phyloP scores from a whole-genome alignment of 1,139 yeast species.

The Blastobotrys persicus region DNA sequence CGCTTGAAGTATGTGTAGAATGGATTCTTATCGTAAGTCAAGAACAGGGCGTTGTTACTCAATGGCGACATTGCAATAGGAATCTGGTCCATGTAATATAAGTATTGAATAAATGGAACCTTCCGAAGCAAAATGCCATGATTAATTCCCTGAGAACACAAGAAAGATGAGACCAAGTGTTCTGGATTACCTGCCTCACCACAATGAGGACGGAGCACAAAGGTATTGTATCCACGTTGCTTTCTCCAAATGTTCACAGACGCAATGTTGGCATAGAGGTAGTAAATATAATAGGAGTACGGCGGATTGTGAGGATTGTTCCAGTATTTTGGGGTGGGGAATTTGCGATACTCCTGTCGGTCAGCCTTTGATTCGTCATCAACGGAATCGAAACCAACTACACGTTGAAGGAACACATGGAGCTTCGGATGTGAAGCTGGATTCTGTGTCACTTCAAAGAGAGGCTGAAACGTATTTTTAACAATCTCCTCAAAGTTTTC shows the following conservation, averaged over 20 bases:
- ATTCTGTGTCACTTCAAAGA: conserved; percentile 83
- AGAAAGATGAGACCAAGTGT: conserved; percentile 85
- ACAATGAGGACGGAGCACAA: conserved; percentile 93
- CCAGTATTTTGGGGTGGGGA: conserved; percentile 85
- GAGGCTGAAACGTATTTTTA: conserved; percentile 78
- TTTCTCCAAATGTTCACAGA: conserved; percentile 81
- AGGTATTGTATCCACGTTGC: conserved; percentile 73
- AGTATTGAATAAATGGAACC: conserved; percentile 89
- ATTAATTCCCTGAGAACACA: conserved; percentile 87
- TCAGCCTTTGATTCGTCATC: conserved; percentile 96
- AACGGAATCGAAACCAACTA: conserved; percentile 96
- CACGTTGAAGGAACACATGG: conserved; percentile 83
- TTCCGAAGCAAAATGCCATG: conserved; percentile 94
- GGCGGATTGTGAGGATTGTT: conserved; percentile 80
- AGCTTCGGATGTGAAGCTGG: conserved; percentile 88
- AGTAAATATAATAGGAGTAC: conserved; percentile 92
- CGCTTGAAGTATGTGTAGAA: conserved; percentile 85
- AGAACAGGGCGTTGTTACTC: conserved; percentile 90
- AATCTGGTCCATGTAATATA: conserved; percentile 89
- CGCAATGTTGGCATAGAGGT: conserved; percentile 79
- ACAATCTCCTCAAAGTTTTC: conserved; percentile 71
- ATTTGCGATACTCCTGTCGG: conserved; percentile 72
- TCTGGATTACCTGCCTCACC: conserved; percentile 99
- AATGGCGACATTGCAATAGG: conserved; percentile 99
- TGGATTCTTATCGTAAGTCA: conserved; percentile 93